phyloP scores from a whole-genome alignment of 352 stramenopile species.

The Hyaloperonospora arabidopsidis region DNA sequence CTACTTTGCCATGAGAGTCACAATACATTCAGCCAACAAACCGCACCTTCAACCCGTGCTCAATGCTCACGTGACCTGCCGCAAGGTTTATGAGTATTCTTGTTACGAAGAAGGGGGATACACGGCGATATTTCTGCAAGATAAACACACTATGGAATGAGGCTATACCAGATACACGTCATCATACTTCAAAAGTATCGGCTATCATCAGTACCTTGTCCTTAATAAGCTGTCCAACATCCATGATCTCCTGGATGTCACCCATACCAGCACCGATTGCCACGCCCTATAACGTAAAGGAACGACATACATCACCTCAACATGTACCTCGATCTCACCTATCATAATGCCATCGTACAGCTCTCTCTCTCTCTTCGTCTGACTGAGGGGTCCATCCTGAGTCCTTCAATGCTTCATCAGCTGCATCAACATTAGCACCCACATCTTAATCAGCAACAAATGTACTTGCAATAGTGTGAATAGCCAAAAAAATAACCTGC shows the following conservation, averaged over 20 bases:
- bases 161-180: no score
- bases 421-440: conserved; percentile 22
- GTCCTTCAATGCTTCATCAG: conserved; percentile 74
- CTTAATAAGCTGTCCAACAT: conserved; percentile 53
- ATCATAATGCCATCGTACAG: conserved; percentile 25
- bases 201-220: conserved; percentile 38
- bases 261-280: conserved; percentile 80
- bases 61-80: conserved; percentile 87
- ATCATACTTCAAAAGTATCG: background rate
- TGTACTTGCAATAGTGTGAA: background rate
- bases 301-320: background rate
- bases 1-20: background rate
- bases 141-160: no score
- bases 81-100: conserved; percentile 91
- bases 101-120: conserved; percentile 92
- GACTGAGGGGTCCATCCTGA: conserved; percentile 53
- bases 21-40: background rate
- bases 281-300: conserved; percentile 44
- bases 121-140: conserved; percentile 73
- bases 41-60: conserved; percentile 78
- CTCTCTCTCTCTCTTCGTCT: conserved; percentile 59
- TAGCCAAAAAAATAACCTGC: conserved; percentile 34
- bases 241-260: conserved; percentile 81
- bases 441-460: conserved; percentile 5
- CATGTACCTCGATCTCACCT: background rate